phyloP scores from a whole-genome alignment of 2,329 filamentous ascomycete species.

The Zymoseptoria passerinii region DNA sequence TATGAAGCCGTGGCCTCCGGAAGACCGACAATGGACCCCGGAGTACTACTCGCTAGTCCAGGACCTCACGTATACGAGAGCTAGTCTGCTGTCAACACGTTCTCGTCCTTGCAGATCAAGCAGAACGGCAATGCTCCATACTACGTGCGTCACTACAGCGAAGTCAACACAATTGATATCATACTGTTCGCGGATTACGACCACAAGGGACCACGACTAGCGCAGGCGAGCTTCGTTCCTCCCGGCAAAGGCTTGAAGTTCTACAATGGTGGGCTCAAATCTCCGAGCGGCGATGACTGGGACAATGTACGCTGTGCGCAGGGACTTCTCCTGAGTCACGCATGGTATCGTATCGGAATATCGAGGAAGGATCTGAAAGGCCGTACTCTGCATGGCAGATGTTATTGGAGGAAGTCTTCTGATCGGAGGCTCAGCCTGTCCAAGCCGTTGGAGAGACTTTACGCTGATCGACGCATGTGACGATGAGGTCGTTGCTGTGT shows the following conservation, averaged over 20 bases:
- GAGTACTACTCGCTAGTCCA: neutral
- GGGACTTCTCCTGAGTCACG: slow-evolving; percentile 7
- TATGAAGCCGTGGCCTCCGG: neutral
- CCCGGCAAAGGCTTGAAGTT: slow-evolving; percentile 12
- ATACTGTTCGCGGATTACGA: slow-evolving; percentile 17
- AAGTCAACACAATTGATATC: slow-evolving; percentile 9
- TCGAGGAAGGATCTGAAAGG: neutral
- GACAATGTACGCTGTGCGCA: slow-evolving; percentile 8
- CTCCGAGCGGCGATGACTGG: slow-evolving; percentile 11
- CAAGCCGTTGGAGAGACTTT: slow-evolving; percentile 8
- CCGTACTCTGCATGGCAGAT: neutral
- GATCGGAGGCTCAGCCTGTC: slow-evolving; percentile 12
- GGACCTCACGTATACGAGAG: slow-evolving; percentile 6
- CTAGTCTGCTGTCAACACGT: neutral
- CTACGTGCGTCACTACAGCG: slow-evolving; percentile 12
- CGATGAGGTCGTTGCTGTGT: slow-evolving; percentile 14
- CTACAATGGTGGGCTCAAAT: slow-evolving; percentile 12
- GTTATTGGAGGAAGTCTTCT: slow-evolving; percentile 12
- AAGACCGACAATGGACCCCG: neutral
- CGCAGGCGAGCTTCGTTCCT: slow-evolving; percentile 8
- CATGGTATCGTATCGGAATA: slow-evolving; percentile 9
- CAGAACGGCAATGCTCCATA: slow-evolving; percentile 9
- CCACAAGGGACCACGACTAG: slow-evolving; percentile 12
- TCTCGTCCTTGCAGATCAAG: slow-evolving; percentile 9
- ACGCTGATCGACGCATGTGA: slow-evolving; percentile 12